These are phyloP conservation scores for Psilocybe cyanescens DNA, from an alignment of 768 basidiomycete genomes.

Conservation along the genomic window DNA sequence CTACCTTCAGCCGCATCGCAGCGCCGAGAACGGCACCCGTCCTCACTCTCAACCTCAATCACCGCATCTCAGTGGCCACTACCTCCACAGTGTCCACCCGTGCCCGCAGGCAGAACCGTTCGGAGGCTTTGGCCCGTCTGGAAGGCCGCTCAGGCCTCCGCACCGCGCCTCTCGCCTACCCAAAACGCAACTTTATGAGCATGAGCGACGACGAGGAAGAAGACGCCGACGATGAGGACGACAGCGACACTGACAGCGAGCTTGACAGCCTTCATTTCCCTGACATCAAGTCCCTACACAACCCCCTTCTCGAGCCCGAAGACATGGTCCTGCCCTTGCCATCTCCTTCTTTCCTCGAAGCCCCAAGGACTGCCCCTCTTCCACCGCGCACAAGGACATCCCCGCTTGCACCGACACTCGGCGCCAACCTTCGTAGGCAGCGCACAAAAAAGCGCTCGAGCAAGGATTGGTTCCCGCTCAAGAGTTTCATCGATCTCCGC, in stretches of 20 bases:
- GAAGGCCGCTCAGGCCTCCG: constrained; percentile 58
- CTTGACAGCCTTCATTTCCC: constrained; percentile 35
- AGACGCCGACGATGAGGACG: constrained; percentile 54
- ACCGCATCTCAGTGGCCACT: constrained; percentile 20
- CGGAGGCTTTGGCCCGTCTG: constrained; percentile 64
- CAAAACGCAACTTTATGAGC: constrained; percentile 60
- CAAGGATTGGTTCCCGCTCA: constrained; percentile 58
- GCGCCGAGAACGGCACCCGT: constrained; percentile 19
- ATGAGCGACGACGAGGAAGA: constrained; percentile 63
- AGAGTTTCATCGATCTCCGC: constrained; percentile 68
- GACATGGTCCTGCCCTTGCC: constrained; percentile 33
- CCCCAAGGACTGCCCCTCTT: constrained; percentile 21
- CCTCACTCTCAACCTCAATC: constrained; percentile 15
- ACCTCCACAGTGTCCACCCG: constrained; percentile 39
- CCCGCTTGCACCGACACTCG: not conserved
- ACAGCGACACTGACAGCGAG: constrained; percentile 34
- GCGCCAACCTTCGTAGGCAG: constrained; percentile 1
- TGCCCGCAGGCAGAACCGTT: constrained; percentile 51
- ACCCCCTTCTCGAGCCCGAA: constrained; percentile 37
- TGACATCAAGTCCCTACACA: constrained; percentile 15
- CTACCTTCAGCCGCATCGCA: constrained; percentile 21
- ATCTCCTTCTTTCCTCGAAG: constrained; percentile 16
- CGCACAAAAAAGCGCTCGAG: constrained; percentile 18
- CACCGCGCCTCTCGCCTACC: constrained; percentile 22
- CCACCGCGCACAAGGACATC: constrained; percentile 15